Evolutionary conservation across 2,329 filamentous ascomycete species (phyloP).

Genomic region (Fusarium incarnatum): DNA sequence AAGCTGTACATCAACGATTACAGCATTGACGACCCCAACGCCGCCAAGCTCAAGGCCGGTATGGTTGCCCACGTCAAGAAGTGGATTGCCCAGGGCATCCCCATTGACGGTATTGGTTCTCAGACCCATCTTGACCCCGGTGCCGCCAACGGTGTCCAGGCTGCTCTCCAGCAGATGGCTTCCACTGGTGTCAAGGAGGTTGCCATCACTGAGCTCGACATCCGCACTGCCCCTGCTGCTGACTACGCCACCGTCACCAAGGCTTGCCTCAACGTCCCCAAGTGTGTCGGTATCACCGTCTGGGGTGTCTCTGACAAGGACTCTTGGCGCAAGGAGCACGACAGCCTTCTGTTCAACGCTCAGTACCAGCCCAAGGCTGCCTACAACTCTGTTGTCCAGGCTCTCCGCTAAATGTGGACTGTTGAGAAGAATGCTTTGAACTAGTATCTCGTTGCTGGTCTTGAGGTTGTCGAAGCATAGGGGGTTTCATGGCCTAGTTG

Average conservation of each 20-base stretch:
- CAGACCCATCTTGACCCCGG: conserved; percentile 63
- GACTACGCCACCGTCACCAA: conserved; percentile 71
- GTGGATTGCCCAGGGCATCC: conserved; percentile 69
- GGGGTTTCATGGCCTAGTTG: background rate
- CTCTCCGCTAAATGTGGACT: conserved; percentile 17
- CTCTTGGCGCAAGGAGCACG: conserved; percentile 51
- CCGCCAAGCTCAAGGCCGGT: conserved; percentile 67
- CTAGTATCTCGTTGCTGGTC: background rate
- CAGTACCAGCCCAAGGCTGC: conserved; percentile 64
- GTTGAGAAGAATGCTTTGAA: background rate
- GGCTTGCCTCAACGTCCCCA: conserved; percentile 67
- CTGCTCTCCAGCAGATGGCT: conserved; percentile 65
- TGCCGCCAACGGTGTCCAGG: conserved; percentile 53
- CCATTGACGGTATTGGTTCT: conserved; percentile 65
- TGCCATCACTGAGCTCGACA: conserved; percentile 76
- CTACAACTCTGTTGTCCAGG: conserved; percentile 55
- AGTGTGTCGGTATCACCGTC: conserved; percentile 75
- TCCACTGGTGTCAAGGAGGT: conserved; percentile 65
- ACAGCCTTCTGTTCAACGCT: conserved; percentile 65
- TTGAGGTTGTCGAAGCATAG: background rate
- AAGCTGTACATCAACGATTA: conserved; percentile 83
- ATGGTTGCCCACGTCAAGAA: conserved; percentile 71
- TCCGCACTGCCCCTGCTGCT: conserved; percentile 64
- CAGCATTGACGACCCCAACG: conserved; percentile 71
- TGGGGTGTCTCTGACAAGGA: conserved; percentile 65